Conservation (phyloP, 2,329 filamentous ascomycete species). For the Didymella pinodella region DNA sequence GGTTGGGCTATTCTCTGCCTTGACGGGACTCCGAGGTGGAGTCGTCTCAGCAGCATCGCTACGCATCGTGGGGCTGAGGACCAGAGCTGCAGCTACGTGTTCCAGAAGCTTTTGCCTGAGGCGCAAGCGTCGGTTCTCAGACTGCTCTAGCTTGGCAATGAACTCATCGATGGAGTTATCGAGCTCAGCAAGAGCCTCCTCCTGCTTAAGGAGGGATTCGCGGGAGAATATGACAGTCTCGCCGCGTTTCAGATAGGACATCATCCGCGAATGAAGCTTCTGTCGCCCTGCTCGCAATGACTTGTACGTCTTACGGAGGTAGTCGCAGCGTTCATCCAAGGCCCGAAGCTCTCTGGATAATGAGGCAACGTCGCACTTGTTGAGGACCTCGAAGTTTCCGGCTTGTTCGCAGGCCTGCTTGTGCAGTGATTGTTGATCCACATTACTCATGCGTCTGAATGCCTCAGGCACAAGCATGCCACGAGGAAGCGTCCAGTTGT, state of each 20-base stretch:
- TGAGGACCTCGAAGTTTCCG: conserved; percentile 52
- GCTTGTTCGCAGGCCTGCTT: conserved; percentile 52
- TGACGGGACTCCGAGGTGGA: conserved; percentile 51
- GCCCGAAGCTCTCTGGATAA: conserved; percentile 76
- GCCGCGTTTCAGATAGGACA: conserved; percentile 76
- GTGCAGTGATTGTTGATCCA: conserved; percentile 49
- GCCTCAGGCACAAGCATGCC: conserved; percentile 51
- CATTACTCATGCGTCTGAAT: conserved; percentile 41
- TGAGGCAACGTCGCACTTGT: conserved; percentile 51
- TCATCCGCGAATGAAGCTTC: conserved; percentile 78
- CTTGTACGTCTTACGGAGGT: conserved; percentile 77
- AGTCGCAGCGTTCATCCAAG: conserved; percentile 80
- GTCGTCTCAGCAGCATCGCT: conserved; percentile 46
- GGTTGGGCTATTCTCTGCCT: conserved; percentile 44
- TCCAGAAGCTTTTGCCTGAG: conserved; percentile 82
- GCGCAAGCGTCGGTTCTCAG: conserved; percentile 77
- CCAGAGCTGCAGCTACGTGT: conserved; percentile 74
- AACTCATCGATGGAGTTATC: conserved; percentile 82
- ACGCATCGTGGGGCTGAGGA: conserved; percentile 43
- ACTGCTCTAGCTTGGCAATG: conserved; percentile 79
- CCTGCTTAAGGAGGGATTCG: conserved; percentile 79
- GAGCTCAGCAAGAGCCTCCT: conserved; percentile 78
- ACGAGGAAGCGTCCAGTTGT: conserved; percentile 48
- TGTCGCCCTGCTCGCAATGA: conserved; percentile 78
- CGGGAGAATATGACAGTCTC: conserved; percentile 75